These are phyloP conservation scores for Sarocladium strictum DNA, from an alignment of 2,329 filamentous ascomycete genomes.

Conservation along the genomic window DNA sequence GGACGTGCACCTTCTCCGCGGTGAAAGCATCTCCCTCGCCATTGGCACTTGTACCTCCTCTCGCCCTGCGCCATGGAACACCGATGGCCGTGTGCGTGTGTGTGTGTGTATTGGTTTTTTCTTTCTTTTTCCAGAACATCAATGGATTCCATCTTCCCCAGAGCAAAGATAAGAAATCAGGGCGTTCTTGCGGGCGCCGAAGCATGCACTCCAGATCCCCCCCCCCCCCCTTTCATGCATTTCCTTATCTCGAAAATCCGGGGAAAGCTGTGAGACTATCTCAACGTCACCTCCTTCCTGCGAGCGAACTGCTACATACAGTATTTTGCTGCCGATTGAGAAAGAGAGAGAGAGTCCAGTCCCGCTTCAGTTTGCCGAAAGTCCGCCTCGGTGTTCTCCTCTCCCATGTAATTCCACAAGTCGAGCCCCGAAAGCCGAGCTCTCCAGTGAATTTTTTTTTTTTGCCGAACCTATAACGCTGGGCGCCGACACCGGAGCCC, in stretches of 20 bases:
- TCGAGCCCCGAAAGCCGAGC: background rate
- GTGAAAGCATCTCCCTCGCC: too few species aligned
- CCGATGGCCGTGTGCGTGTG: too few species aligned
- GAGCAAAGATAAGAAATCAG: background rate
- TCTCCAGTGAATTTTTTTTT: too few species aligned
- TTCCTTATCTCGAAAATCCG: constrained; percentile 1
- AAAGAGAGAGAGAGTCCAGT: too few species aligned
- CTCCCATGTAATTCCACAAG: background rate
- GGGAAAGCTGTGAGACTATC: background rate
- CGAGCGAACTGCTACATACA: too few species aligned
- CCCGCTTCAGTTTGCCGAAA: too few species aligned
- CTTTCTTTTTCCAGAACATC: background rate
- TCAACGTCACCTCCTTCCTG: background rate
- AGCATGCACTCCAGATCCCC: constrained; percentile 6
- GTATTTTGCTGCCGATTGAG: too few species aligned
- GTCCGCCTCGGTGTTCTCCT: background rate
- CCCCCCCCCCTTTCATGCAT: too few species aligned
- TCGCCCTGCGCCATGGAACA: background rate
- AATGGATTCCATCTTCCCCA: background rate
- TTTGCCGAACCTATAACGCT: background rate
- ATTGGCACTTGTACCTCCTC: too few species aligned
- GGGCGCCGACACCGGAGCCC: background rate
- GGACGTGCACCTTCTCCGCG: constrained; percentile 1
- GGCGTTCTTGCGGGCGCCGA: background rate
- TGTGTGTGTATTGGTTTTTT: too few species aligned